phyloP scores from a whole-genome alignment of 345 rosid genomes.

The Chamaenerion angustifolium region DNA sequence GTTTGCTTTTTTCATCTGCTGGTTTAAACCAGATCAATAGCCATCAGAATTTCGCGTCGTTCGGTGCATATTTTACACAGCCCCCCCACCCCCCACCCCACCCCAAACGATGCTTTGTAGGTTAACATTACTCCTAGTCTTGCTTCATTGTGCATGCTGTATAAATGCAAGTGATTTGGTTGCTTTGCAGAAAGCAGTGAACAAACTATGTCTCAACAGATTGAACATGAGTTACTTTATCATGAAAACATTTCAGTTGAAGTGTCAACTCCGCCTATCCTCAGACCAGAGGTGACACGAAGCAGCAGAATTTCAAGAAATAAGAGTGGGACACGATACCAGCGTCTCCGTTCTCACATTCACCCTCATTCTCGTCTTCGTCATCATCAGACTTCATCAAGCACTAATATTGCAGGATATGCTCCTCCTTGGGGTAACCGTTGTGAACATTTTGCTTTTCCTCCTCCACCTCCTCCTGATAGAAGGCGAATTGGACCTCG shows the following conservation, averaged over 20 bases:
- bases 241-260: slow-evolving; percentile 11
- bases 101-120: too few species aligned
- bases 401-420: slow-evolving; percentile 54
- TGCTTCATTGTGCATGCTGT: too few species aligned
- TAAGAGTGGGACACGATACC: slow-evolving; percentile 15
- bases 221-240: slow-evolving; percentile 15
- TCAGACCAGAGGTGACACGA: slow-evolving; percentile 4
- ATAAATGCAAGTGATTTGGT: too few species aligned
- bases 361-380: slow-evolving; percentile 37
- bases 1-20: too few species aligned
- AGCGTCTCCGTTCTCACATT: background rate
- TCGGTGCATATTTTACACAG: too few species aligned
- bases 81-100: too few species aligned
- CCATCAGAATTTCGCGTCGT: too few species aligned
- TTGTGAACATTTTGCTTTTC: slow-evolving; percentile 65
- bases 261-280: slow-evolving; percentile 12
- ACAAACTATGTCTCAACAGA: slow-evolving; percentile 20
- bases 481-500: slow-evolving; percentile 88
- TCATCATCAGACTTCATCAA: slow-evolving; percentile 18
- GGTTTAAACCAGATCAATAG: too few species aligned
- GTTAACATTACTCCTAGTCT: too few species aligned
- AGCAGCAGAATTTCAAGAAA: slow-evolving; percentile 11
- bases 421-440: slow-evolving; percentile 88
- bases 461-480: slow-evolving; percentile 98
- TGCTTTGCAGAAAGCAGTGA: slow-evolving; percentile 30